These are phyloP conservation scores for Croton setiger DNA, from an alignment of 441 rosid species.

Conservation along the genomic window DNA sequence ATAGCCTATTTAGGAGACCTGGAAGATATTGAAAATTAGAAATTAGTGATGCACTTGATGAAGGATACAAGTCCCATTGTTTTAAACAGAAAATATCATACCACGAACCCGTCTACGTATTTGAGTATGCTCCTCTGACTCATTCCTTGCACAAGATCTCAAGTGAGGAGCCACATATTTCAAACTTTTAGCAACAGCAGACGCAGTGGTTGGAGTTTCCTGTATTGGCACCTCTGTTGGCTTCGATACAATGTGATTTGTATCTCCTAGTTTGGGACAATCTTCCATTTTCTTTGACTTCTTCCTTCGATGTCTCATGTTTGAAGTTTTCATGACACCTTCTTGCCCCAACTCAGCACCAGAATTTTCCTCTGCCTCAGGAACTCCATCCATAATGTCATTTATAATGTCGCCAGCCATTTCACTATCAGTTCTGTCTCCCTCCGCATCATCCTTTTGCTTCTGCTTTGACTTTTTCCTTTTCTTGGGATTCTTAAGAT, in stretches of 20 bases:
- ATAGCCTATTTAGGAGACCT: slow-evolving; percentile 82
- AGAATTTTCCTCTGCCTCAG: slow-evolving; percentile 30
- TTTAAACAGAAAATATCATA: slow-evolving; percentile 28
- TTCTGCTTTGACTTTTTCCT: slow-evolving; percentile 33
- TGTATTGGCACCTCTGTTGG: slow-evolving; percentile 25
- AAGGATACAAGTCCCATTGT: slow-evolving; percentile 7
- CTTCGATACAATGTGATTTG: slow-evolving; percentile 26
- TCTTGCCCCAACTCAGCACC: slow-evolving; percentile 29
- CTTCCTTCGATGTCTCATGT: slow-evolving; percentile 41
- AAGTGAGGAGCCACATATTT: slow-evolving; percentile 77
- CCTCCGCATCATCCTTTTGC: slow-evolving; percentile 21
- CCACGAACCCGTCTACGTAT: slow-evolving; percentile 70
- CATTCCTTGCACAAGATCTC: slow-evolving; percentile 49
- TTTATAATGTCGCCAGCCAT: not conserved
- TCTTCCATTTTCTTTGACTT: slow-evolving; percentile 30
- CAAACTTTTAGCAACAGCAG: slow-evolving; percentile 26
- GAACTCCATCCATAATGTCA: slow-evolving; percentile 25
- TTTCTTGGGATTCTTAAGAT: slow-evolving; percentile 26
- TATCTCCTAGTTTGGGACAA: slow-evolving; percentile 18
- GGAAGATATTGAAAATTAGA: slow-evolving; percentile 27
- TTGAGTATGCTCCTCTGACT: slow-evolving; percentile 62
- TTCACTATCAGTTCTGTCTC: slow-evolving; percentile 27
- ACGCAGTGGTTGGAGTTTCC: slow-evolving; percentile 25
- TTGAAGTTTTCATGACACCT: slow-evolving; percentile 24
- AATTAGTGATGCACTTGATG: slow-evolving; percentile 5